These are phyloP conservation scores for Iberis pinnata DNA, from an alignment of 345 rosid species.

Conservation along the genomic window DNA sequence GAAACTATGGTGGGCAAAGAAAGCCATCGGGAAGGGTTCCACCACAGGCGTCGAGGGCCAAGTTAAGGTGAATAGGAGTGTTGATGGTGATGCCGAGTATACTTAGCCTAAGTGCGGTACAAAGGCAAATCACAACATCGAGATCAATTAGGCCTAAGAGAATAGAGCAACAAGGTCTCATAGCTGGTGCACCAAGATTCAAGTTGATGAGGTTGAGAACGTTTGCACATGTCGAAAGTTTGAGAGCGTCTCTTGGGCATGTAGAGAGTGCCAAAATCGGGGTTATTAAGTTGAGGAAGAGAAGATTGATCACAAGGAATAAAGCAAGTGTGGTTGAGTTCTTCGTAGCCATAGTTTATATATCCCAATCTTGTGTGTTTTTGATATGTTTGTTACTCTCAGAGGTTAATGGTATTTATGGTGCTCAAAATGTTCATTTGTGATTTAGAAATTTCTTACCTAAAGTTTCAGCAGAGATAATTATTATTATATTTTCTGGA, in stretches of 20 bases:
- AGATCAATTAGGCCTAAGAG: slow-evolving; percentile 25
- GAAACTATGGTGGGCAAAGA: slow-evolving; percentile 20
- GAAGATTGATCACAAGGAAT: slow-evolving; percentile 29
- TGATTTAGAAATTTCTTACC: neutral
- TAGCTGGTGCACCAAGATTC: slow-evolving; percentile 27
- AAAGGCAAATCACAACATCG: slow-evolving; percentile 23
- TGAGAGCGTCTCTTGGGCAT: slow-evolving; percentile 26
- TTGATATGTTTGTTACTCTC: slow-evolving; percentile 5
- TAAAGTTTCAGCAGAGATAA: too few relatives aligned
- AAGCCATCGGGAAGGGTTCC: slow-evolving; percentile 23
- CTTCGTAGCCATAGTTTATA: slow-evolving; percentile 29
- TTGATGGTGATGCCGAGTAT: slow-evolving; percentile 23
- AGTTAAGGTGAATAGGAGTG: slow-evolving; percentile 24
- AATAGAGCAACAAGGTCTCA: slow-evolving; percentile 29
- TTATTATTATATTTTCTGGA: too few relatives aligned
- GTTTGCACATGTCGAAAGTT: slow-evolving; percentile 25
- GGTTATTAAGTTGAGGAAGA: slow-evolving; percentile 26
- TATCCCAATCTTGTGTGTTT: neutral
- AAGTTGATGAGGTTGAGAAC: slow-evolving; percentile 25
- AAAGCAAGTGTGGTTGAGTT: slow-evolving; percentile 22
- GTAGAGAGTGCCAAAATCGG: neutral
- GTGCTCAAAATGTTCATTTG: neutral
- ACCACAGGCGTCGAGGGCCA: slow-evolving; percentile 30
- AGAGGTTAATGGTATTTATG: slow-evolving; percentile 12
- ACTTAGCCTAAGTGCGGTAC: slow-evolving; percentile 26